Conservation (phyloP, 1,139 yeast genomes). For the Suhomyces maxii region DNA sequence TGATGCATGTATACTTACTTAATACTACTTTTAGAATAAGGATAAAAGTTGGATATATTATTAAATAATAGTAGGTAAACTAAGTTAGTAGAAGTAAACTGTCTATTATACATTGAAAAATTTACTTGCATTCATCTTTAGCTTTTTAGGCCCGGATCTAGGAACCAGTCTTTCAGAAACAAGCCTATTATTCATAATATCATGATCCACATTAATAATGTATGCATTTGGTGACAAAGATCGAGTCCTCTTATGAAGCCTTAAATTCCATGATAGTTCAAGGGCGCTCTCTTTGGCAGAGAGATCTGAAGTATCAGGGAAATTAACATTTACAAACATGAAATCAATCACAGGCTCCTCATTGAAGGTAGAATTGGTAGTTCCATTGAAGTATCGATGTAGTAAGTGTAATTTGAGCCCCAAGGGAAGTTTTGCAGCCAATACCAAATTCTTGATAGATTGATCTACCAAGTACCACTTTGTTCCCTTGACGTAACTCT, state of each 20-base stretch:
- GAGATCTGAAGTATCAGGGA: not conserved
- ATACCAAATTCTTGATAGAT: conserved; percentile 5
- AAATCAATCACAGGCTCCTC: conserved; percentile 20
- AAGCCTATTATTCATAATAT: not conserved
- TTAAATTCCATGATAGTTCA: conserved; percentile 11
- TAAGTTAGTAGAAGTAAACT: not conserved
- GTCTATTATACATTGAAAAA: conserved; percentile 12
- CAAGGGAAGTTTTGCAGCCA: conserved; percentile 25
- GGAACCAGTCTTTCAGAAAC: not conserved
- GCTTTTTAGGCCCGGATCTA: conserved; percentile 1
- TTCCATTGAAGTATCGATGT: conserved; percentile 3
- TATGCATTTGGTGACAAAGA: conserved; percentile 3
- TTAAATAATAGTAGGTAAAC: not conserved
- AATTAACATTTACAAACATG: conserved; percentile 17
- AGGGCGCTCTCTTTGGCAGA: conserved; percentile 5
- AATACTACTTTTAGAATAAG: no score
- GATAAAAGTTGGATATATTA: not conserved
- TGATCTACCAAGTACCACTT: conserved; percentile 23
- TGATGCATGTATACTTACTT: not conserved
- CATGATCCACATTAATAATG: conserved; percentile 10
- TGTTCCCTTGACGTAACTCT: conserved; percentile 20
- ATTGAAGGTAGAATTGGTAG: not conserved
- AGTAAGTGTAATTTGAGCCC: conserved; percentile 27
- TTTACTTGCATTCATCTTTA: conserved; percentile 13
- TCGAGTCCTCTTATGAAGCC: conserved; percentile 7